These are phyloP conservation scores for Candida nanaspora DNA, from an alignment of 805 yeast genomes.

Conservation along the genomic window DNA sequence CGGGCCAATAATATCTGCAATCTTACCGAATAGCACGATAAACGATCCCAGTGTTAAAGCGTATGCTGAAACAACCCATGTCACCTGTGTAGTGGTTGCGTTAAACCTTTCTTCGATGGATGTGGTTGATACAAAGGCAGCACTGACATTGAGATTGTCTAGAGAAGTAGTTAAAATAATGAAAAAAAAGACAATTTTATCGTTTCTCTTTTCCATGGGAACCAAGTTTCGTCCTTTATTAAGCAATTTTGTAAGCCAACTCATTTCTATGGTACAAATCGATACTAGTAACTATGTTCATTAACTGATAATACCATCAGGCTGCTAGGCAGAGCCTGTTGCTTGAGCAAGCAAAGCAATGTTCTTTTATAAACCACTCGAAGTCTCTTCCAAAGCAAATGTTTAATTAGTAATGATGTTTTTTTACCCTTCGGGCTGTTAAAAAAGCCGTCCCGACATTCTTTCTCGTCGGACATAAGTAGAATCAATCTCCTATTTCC, in stretches of 20 bases:
- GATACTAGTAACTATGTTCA: no score
- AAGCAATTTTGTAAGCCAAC: background rate
- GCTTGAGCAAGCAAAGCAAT: no score
- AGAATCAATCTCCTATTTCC: no score
- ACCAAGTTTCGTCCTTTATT: conserved; percentile 1
- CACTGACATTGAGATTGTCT: conserved; percentile 21
- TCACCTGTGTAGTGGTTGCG: conserved; percentile 26
- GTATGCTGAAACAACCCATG: conserved; percentile 38
- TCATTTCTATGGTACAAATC: background rate
- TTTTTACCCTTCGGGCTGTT: no score
- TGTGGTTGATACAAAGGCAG: conserved; percentile 14
- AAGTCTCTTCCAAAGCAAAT: no score
- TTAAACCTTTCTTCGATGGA: conserved; percentile 29
- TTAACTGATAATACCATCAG: no score
- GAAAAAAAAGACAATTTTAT: conserved; percentile 7
- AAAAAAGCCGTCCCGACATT: no score
- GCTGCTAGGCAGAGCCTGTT: no score
- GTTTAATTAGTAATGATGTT: no score
- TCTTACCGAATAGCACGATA: conserved; percentile 34
- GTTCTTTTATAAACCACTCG: no score
- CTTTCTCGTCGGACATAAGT: no score
- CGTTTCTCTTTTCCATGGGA: conserved; percentile 9
- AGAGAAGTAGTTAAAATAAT: conserved; percentile 10
- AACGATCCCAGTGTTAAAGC: conserved; percentile 38
- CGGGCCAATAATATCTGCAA: conserved; percentile 36